phyloP scores from a whole-genome alignment of 2,329 filamentous ascomycete species.

The Alternaria sp. region DNA sequence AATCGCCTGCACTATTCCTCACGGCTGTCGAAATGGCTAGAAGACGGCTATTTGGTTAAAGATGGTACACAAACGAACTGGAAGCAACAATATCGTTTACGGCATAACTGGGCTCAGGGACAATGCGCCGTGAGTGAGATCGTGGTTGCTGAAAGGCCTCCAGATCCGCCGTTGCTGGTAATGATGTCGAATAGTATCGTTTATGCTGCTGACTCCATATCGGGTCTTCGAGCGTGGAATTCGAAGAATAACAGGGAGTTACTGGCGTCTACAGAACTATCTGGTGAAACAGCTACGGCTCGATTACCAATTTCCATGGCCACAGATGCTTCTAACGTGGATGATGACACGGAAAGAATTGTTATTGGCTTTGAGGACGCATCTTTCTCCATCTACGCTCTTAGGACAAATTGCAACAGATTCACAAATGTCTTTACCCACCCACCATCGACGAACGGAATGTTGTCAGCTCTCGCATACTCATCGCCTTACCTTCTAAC shows the following conservation, averaged over 20 bases:
- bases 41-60: conserved; percentile 65
- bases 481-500: conserved; percentile 79
- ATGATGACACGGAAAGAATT: conserved; percentile 43
- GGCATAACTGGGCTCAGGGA: conserved; percentile 90
- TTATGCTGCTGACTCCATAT: conserved; percentile 74
- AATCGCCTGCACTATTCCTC: conserved; percentile 61
- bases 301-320: conserved; percentile 68
- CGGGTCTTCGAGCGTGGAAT: conserved; percentile 81
- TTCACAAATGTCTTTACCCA: conserved; percentile 67
- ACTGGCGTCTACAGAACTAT: conserved; percentile 60
- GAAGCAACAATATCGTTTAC: conserved; percentile 87
- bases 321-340: conserved; percentile 60
- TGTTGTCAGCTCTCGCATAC: conserved; percentile 74
- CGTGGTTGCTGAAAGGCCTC: conserved; percentile 63
- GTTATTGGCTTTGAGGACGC: conserved; percentile 56
- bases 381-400: conserved; percentile 69
- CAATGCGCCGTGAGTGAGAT: conserved; percentile 83
- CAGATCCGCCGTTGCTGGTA: conserved; percentile 71
- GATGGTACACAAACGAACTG: conserved; percentile 69
- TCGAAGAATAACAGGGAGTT: conserved; percentile 67
- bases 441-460: conserved; percentile 68
- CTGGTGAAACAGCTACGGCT: conserved; percentile 25
- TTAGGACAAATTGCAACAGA: conserved; percentile 58
- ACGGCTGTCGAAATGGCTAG: conserved; percentile 67
- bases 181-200: conserved; percentile 80